These are phyloP conservation scores for Hippophae gyantsensis DNA, from an alignment of 306 rosid genomes.

Conservation along the genomic window DNA sequence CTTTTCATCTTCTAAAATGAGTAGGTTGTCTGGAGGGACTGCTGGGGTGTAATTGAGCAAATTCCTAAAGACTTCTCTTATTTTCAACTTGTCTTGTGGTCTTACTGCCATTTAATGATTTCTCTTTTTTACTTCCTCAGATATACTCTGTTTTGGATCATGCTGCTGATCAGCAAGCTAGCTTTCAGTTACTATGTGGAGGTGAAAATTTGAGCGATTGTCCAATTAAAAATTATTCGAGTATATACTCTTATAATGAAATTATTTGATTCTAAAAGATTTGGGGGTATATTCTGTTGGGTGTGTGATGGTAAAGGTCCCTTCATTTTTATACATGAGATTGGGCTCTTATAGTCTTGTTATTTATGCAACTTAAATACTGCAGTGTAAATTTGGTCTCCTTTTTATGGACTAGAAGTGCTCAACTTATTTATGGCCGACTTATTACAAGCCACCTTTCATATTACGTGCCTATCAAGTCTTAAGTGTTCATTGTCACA, in stretches of 20 bases:
- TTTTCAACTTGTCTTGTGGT: slow-evolving; percentile 4
- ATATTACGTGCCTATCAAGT: no score
- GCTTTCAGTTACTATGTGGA: slow-evolving; percentile 98
- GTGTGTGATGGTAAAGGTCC: no score
- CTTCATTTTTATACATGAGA: no score
- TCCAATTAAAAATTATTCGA: neutral
- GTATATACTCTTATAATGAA: neutral
- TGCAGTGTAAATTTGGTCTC: no score
- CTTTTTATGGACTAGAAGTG: no score
- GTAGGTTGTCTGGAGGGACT: neutral
- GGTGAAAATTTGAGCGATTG: slow-evolving; percentile 35
- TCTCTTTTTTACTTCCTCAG: slow-evolving; percentile 37
- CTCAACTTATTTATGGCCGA: no score
- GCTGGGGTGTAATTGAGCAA: neutral
- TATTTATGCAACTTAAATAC: no score
- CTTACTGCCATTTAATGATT: slow-evolving; percentile 6
- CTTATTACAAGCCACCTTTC: no score
- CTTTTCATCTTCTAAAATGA: slow-evolving; percentile 4
- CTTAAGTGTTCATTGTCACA: no score
- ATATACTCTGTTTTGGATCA: slow-evolving; percentile 86
- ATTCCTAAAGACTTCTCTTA: neutral
- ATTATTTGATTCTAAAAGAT: no score
- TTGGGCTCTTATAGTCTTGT: no score
- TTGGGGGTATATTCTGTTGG: no score
- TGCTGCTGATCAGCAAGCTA: slow-evolving; percentile 85